Conservation (phyloP, 768 basidiomycete genomes). For the Xerocomus spinulosus region DNA sequence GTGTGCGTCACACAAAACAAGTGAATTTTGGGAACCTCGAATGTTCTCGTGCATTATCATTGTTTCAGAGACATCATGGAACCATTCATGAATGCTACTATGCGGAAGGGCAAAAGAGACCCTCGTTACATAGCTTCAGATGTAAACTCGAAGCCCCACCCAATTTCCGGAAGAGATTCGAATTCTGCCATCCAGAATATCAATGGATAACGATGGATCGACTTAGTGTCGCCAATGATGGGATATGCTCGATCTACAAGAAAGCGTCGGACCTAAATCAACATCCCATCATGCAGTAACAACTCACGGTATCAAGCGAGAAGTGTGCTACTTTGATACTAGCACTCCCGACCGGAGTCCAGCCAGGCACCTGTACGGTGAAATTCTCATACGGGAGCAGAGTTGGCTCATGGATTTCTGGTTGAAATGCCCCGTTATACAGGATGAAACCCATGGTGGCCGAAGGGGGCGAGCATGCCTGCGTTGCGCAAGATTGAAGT, state of each 20-base stretch:
- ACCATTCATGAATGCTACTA: no score
- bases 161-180: no score
- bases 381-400: slow-evolving; percentile 43
- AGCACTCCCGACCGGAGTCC: slow-evolving; percentile 27
- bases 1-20: no score
- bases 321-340: slow-evolving; percentile 37
- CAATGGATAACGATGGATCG: slow-evolving; percentile 22
- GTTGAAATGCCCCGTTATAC: slow-evolving; percentile 43
- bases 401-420: slow-evolving; percentile 27
- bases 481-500: slow-evolving; percentile 36
- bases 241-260: slow-evolving; percentile 29
- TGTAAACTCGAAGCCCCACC: no score
- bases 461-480: slow-evolving; percentile 23
- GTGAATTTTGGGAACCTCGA: no score
- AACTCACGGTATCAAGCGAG: slow-evolving; percentile 38
- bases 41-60: no score
- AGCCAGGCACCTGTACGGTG: slow-evolving; percentile 37
- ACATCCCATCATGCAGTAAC: background rate
- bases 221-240: slow-evolving; percentile 32
- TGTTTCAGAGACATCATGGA: no score
- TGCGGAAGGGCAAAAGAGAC: no score
- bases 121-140: no score
- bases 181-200: no score
- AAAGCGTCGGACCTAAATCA: background rate
- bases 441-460: slow-evolving; percentile 41